phyloP scores from a whole-genome alignment of 139 green algal species.

The Chlamydomonas incerta region DNA sequence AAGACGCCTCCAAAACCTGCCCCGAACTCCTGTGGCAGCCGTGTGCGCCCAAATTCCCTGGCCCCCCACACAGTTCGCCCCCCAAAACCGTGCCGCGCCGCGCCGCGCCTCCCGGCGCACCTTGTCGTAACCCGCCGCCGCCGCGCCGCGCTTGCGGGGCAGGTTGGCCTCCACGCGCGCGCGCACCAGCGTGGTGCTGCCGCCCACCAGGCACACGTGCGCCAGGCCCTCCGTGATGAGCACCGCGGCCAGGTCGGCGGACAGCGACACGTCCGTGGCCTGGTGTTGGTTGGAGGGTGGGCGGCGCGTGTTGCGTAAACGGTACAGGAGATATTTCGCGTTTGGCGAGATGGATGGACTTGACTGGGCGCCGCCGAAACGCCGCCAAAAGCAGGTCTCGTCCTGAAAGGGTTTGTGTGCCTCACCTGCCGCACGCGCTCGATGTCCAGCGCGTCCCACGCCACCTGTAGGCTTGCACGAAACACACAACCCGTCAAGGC shows the following conservation, averaged over 20 bases:
- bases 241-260: constrained; percentile 92
- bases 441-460: constrained; percentile 90
- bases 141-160: constrained; percentile 91
- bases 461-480: constrained; percentile 6
- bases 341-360: no score
- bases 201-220: constrained; percentile 91
- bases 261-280: constrained; percentile 78
- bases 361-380: no score
- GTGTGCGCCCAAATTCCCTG: no score
- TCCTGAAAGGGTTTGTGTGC: no score
- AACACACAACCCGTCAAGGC: no score
- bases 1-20: no score
- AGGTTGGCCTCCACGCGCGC: constrained; percentile 91
- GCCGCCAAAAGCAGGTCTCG: no score
- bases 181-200: constrained; percentile 75
- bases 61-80: no score
- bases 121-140: constrained; percentile 91
- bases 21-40: no score
- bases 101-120: no score
- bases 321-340: neutral
- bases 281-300: no score
- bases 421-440: constrained; percentile 69
- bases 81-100: no score
- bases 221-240: constrained; percentile 95
- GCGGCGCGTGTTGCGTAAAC: neutral